These are phyloP conservation scores for Choiromyces venosus DNA, from an alignment of 495 filamentous ascomycete species.

Conservation along the genomic window DNA sequence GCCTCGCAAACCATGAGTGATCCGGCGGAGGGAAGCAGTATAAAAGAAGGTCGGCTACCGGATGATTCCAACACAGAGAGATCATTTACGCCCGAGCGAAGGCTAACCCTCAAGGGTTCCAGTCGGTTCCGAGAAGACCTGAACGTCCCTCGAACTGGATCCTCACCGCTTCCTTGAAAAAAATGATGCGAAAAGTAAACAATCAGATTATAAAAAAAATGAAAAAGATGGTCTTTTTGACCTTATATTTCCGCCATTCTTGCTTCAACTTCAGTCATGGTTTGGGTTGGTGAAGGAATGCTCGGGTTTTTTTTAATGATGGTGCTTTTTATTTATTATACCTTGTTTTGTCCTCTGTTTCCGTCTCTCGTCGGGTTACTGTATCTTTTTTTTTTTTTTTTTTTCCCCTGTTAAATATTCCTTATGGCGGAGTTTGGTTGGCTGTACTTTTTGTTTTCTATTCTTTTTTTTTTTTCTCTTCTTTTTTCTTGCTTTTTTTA, in stretches of 20 bases:
- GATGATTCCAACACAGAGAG: conserved; percentile 19
- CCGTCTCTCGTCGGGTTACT: neutral
- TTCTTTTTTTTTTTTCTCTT: neutral
- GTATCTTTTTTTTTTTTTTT: conserved; percentile 11
- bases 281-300: conserved; percentile 27
- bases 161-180: conserved; percentile 25
- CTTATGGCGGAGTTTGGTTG: conserved; percentile 35
- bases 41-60: conserved; percentile 18
- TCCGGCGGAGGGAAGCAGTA: conserved; percentile 11
- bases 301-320: conserved; percentile 37
- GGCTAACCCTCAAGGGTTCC: conserved; percentile 33
- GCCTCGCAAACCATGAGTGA: conserved; percentile 17
- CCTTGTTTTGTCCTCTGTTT: neutral
- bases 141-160: conserved; percentile 32
- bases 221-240: conserved; percentile 1
- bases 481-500: neutral
- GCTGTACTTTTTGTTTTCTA: conserved; percentile 14
- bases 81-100: conserved; percentile 30
- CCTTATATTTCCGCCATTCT: conserved; percentile 14
- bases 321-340: conserved; percentile 18
- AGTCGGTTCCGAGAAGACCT: conserved; percentile 38
- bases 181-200: neutral
- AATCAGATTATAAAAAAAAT: neutral
- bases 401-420: conserved; percentile 39
- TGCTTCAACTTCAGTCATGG: conserved; percentile 21